Evolutionary conservation across 2,329 filamentous ascomycete species (phyloP), one percentile per base, ranked within the genome.

Genomic region (Dactylellina cionopaga): DNA sequence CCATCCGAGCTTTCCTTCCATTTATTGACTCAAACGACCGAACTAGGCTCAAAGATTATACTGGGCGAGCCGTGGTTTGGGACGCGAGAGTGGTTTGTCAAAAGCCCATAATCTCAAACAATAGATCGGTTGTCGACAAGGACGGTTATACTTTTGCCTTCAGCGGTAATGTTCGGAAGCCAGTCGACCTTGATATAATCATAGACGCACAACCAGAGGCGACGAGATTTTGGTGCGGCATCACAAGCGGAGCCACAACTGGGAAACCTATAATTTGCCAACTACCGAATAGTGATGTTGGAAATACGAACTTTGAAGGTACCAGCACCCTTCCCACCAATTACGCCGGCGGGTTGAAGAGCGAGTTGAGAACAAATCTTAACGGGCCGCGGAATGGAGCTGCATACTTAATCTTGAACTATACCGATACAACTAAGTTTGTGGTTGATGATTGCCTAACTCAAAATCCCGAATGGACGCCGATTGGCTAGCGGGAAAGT

Each of bases 1-100:
- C 51, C 5, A 33, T 66, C 13, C 51, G 62, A 9, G 17, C 62
- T 29, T 66, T 66, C n/a, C 11, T 66, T 31, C 62, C 62, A 2
- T 66, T 66, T 15, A 5, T 11, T 6, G 51, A 17, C 15, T 29
- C 62, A 31, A 43, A 49, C 3, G 62, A 66, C 6, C 51, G 62
- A 22, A 31, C 35, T 10, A 58, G 29, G 5, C 2, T 66, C 6
- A 47, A 39, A 9, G 31, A 31, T 17, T 66, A 41, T 15, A 47
- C 15, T 1, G 62, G 62, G 6, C 58, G 29, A 25, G 29, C 31
- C 1, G 24, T 66, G 41, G 43, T 66, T n/a, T 59, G 19, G 29
- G 62, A 66, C 43, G 41, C 62, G 9, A 58, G 62, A 51, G 62
- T 66, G 1, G 15, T 66, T 6, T 66, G 62, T 13, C 62, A 51